Base-by-base conservation (phyloP, 1,284 basidiomycete species). In the Prillingera fragicola region DNA sequence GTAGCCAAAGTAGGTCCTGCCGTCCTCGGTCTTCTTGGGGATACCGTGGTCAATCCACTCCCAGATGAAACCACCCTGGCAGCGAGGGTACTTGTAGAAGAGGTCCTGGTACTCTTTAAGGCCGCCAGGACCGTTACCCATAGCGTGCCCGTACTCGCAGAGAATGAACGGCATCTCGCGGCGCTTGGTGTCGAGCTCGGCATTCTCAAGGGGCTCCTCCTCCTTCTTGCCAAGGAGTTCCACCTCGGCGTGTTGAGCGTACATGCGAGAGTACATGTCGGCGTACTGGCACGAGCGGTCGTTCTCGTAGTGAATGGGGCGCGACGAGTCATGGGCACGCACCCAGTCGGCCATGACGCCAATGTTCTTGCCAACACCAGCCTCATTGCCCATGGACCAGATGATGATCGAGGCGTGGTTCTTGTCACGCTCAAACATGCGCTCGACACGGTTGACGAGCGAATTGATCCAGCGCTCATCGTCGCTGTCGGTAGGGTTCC, bases 11-110 rank as follows among this genome's bases (percentile, higher is more conserved):
- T 45, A 54, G 15, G 24, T 12, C 32, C 22, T n/a, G 8, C 56
- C 56, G 31, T 53, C 41, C 1, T 18, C 26, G 14, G 19, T 36
- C 24, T 33, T 37, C 35, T 44, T 38, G 2, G 19, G 35, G 14
- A 59, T 34, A 9, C 55, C 52, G 41, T 59, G 57, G 43, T 59
- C 57, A 32, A 59, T 55, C 52, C 52, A 59, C 36, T 59, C 57
- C 57, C 57, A 59, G 19, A 59, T 35, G 41, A 59, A 59, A 2
- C 57, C 57, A 15, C 57, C 57, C 34, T 44, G 34, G 22, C 31
- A 34, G 8, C 55, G 50, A 1, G 51, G 45, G 39, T 59, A 57
- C 41, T 51, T 51, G 24, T 59, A 50, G 35, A 55, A 59, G 14
- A 55, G 31, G n/a, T 44, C 42, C 26, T 43, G 40, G 34, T 59